Evolutionary conservation across 2,329 filamentous ascomycete genomes (phyloP).

Genomic region (Tolypocladium guangdongense): DNA sequence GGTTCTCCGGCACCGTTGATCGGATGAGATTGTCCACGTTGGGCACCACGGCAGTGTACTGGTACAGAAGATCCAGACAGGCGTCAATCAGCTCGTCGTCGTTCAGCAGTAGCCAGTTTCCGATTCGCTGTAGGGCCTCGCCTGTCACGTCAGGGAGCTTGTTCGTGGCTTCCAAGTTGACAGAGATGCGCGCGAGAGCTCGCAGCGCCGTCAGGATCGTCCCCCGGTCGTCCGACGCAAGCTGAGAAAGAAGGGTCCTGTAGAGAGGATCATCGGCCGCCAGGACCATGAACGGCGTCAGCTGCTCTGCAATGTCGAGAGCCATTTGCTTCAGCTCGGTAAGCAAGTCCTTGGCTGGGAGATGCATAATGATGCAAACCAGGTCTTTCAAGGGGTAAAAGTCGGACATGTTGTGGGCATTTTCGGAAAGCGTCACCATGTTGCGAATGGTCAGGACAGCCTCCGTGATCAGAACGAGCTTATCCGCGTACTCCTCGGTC

Average conservation of each 20-base stretch:
- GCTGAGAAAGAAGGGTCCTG: slow-evolving; percentile 53
- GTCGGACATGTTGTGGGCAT: slow-evolving; percentile 69
- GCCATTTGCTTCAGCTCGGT: slow-evolving; percentile 85
- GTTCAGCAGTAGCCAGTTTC: slow-evolving; percentile 66
- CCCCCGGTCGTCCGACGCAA: slow-evolving; percentile 65
- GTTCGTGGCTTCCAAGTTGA: slow-evolving; percentile 73
- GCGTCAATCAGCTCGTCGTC: slow-evolving; percentile 86
- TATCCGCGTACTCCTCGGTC: slow-evolving; percentile 57
- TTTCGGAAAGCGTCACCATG: slow-evolving; percentile 89
- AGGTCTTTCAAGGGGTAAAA: slow-evolving; percentile 70
- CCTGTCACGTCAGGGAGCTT: slow-evolving; percentile 60
- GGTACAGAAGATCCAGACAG: slow-evolving; percentile 88
- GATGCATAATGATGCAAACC: slow-evolving; percentile 68
- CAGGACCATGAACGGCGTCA: slow-evolving; percentile 71
- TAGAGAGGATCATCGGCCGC: slow-evolving; percentile 70
- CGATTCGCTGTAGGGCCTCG: slow-evolving; percentile 53
- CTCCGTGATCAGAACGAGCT: slow-evolving; percentile 69
- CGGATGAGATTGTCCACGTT: slow-evolving; percentile 69
- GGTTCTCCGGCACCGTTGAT: slow-evolving; percentile 48
- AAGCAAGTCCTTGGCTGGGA: slow-evolving; percentile 61
- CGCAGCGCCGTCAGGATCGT: slow-evolving; percentile 70
- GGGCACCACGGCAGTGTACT: slow-evolving; percentile 76
- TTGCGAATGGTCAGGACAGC: slow-evolving; percentile 83
- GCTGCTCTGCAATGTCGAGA: slow-evolving; percentile 81
- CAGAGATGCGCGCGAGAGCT: slow-evolving; percentile 76